Conservation (phyloP, 2,329 filamentous ascomycete species). For the Coniochaeta ligniaria region DNA sequence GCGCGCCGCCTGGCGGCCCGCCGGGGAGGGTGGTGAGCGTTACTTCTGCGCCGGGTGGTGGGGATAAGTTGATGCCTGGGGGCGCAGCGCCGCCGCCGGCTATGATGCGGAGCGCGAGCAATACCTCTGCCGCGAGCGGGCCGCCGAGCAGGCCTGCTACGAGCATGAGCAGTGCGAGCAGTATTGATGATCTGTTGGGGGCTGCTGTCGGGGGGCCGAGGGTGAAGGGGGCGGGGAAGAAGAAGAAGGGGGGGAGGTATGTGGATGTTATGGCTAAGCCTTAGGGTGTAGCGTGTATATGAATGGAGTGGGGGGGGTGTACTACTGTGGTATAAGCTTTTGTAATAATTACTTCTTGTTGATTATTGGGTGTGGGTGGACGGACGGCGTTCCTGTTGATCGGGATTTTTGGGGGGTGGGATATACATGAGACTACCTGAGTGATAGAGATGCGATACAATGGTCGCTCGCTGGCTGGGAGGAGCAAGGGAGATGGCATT, state of each 20-base stretch:
- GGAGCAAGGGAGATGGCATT: too few species aligned
- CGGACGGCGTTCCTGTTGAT: neutral
- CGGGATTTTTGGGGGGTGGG: neutral
- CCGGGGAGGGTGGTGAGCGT: neutral
- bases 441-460: too few species aligned
- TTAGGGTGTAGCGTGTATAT: neutral
- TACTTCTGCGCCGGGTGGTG: neutral
- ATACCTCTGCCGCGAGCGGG: conserved; percentile 34
- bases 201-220: conserved; percentile 53
- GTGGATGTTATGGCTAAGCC: conserved; percentile 87
- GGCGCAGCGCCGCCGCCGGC: conserved; percentile 12
- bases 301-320: too few species aligned
- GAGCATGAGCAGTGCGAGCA: conserved; percentile 84
- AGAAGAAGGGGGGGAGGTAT: conserved; percentile 81
- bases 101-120: conserved; percentile 40
- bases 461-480: too few species aligned
- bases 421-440: too few species aligned
- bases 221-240: conserved; percentile 58
- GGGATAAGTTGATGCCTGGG: conserved; percentile 9
- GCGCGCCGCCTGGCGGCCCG: conserved; percentile 9
- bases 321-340: too few species aligned
- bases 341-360: neutral
- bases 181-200: conserved; percentile 86
- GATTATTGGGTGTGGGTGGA: neutral
- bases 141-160: conserved; percentile 67